Evolutionary conservation across 768 basidiomycete genomes (phyloP).

Genomic region (Butyriboletus loyo): DNA sequence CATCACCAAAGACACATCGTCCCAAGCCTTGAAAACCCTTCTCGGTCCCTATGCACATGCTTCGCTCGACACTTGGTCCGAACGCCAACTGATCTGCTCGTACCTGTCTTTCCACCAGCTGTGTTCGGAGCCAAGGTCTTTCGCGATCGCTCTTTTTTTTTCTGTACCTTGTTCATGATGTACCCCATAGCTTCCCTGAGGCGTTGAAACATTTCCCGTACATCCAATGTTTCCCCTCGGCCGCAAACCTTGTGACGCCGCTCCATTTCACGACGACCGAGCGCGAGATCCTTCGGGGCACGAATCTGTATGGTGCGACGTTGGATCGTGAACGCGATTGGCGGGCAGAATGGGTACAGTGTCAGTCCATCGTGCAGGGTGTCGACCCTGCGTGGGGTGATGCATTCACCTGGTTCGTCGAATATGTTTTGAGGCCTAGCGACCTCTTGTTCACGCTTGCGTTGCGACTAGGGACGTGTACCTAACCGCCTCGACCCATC

Average conservation of each 20-base stretch:
- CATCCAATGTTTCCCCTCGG: conserved; percentile 59
- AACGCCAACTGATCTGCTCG: conserved; percentile 63
- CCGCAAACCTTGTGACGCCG: conserved; percentile 60
- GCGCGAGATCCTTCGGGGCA: conserved; percentile 64
- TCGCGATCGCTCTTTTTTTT: neutral
- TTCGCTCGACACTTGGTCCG: conserved; percentile 44
- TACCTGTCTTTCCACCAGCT: conserved; percentile 70
- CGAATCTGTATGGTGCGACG: conserved; percentile 79
- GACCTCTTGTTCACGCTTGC: conserved; percentile 23
- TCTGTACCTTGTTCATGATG: neutral
- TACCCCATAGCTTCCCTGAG: conserved; percentile 5
- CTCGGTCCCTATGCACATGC: conserved; percentile 26
- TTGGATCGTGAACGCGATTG: conserved; percentile 61
- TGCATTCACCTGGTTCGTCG: conserved; percentile 64
- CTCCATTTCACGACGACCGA: conserved; percentile 69
- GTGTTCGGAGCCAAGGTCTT: conserved; percentile 35
- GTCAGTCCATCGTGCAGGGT: conserved; percentile 41
- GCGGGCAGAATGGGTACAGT: conserved; percentile 59
- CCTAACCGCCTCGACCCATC: conserved; percentile 66
- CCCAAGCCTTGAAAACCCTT: conserved; percentile 40
- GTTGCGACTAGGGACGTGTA: conserved; percentile 60
- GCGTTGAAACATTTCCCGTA: conserved; percentile 53
- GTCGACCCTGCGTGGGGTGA: conserved; percentile 42
- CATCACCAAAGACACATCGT: conserved; percentile 54
- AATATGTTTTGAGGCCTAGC: neutral